Evolutionary conservation across 768 basidiomycete species (phyloP).

Genomic region (Termitomyces sp.): DNA sequence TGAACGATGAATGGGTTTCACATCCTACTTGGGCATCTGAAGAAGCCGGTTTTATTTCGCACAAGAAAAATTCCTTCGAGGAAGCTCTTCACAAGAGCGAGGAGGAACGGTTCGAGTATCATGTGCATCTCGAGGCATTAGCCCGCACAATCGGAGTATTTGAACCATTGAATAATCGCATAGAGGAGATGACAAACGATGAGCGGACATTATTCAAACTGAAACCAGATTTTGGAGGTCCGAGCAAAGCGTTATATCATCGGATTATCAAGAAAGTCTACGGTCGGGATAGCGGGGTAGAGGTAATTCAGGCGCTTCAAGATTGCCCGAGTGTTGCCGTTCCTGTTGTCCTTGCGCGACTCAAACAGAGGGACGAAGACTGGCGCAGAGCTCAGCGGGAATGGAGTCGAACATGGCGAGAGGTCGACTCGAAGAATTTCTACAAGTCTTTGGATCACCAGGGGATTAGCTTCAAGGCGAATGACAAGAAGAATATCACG

Average conservation of each 20-base stretch:
- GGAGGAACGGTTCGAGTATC: slow-evolving; percentile 97
- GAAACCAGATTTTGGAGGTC: slow-evolving; percentile 85
- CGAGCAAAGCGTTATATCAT: slow-evolving; percentile 84
- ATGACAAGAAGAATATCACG: slow-evolving; percentile 92
- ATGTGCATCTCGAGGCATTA: slow-evolving; percentile 91
- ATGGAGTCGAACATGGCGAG: slow-evolving; percentile 96
- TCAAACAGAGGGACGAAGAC: slow-evolving; percentile 95
- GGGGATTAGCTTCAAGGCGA: slow-evolving; percentile 89
- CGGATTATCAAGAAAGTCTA: slow-evolving; percentile 94
- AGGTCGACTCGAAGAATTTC: slow-evolving; percentile 95
- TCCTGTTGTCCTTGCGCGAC: slow-evolving; percentile 83
- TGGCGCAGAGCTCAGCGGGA: slow-evolving; percentile 94
- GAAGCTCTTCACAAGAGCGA: slow-evolving; percentile 96
- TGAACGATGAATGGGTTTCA: slow-evolving; percentile 98
- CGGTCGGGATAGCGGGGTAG: slow-evolving; percentile 69
- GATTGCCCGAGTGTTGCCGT: slow-evolving; percentile 89
- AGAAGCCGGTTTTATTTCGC: slow-evolving; percentile 88
- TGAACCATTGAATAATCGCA: slow-evolving; percentile 80
- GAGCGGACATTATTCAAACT: slow-evolving; percentile 81
- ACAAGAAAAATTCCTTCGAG: slow-evolving; percentile 97
- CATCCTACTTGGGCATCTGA: slow-evolving; percentile 99
- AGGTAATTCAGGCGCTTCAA: slow-evolving; percentile 84
- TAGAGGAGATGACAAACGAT: slow-evolving; percentile 86
- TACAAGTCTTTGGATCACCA: slow-evolving; percentile 98
- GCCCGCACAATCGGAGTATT: slow-evolving; percentile 86